Base-by-base conservation (phyloP, 257 asterid genomes). In the Thymus quinquecostatus region DNA sequence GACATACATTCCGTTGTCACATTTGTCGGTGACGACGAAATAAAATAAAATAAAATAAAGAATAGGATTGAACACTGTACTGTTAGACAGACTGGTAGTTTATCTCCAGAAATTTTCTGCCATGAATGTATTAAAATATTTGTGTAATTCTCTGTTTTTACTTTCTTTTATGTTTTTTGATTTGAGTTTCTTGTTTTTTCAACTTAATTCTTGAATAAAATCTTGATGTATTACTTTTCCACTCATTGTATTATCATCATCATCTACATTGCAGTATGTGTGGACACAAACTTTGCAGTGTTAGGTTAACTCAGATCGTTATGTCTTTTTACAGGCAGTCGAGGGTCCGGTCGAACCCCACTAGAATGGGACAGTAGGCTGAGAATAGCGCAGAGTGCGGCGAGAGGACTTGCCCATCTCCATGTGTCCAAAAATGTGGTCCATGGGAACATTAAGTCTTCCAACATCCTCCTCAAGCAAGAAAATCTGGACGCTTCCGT, bases 301-400 rank as follows among this genome's bases (percentile, higher is more conserved):
- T 53, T 68, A n/a, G 56, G 70, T 73, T 38, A 11, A 60, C 41
- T 30, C 10, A 56, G 57, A 45, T 53, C 36, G 21, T 61, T 34
- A 28, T 32, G 14, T 58, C 79, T 50, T 71, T 21, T 7, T 54
- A 11, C 45, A 95, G 99, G 99, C 8, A 95, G 96, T 63, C 84
- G 99, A 81, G 99, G 99, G 34, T 95, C 99, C 1, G 99, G 99
- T 1, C 97, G 96, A 4, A 86, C 96, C 34, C 98, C 98, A 21
- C 86, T 95, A 33, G 99, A 90, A 80, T 95, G 99, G 99, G 97
- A 95, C 58, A 87, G 76, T 77, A 74, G 99, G 44, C 82, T 88
- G 83, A 90, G 81, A 60, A 83, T 95, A 41, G 98, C 97, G 55
- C 34, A 77, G 68, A 79, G 86, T 71, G 83, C 97, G 0, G 97